These are phyloP conservation scores for Flaveria trinervia DNA, from an alignment of 129 eudicot species.

Conservation along the genomic window DNA sequence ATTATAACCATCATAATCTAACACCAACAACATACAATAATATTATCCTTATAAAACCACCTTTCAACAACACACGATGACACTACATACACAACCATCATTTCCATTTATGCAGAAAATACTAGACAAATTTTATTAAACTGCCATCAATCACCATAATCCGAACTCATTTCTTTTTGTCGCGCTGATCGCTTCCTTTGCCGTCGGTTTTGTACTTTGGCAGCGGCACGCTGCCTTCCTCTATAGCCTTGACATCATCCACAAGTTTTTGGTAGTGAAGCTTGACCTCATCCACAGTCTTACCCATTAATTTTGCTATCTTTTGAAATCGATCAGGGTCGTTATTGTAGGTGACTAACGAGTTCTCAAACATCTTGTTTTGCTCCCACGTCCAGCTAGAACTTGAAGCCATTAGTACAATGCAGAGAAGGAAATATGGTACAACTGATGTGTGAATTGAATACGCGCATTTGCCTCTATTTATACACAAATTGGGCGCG, in stretches of 20 bases:
- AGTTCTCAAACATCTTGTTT: constrained; percentile 72
- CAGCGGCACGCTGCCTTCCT: constrained; percentile 51
- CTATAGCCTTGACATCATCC: constrained; percentile 60
- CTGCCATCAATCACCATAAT: neutral
- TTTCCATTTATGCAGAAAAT: neutral
- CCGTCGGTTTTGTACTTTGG: constrained; percentile 39
- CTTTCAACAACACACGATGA: neutral
- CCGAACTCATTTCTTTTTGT: neutral
- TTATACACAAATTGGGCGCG: neutral
- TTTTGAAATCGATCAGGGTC: constrained; percentile 70
- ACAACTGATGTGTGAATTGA: neutral
- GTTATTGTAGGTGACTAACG: constrained; percentile 51
- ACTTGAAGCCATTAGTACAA: constrained; percentile 56
- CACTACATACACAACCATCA: neutral
- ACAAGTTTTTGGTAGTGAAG: constrained; percentile 53
- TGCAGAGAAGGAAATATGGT: neutral
- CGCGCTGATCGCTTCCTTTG: neutral
- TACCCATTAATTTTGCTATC: constrained; percentile 52
- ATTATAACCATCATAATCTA: neutral
- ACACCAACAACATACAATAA: neutral
- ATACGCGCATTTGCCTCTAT: neutral
- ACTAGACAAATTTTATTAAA: neutral
- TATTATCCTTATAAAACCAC: neutral
- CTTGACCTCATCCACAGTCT: constrained; percentile 66
- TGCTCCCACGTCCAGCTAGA: constrained; percentile 55